Evolutionary conservation across 805 yeast species (phyloP), one percentile per base, ranked within the genome.

Genomic region (Dipodascopsis tothii): DNA sequence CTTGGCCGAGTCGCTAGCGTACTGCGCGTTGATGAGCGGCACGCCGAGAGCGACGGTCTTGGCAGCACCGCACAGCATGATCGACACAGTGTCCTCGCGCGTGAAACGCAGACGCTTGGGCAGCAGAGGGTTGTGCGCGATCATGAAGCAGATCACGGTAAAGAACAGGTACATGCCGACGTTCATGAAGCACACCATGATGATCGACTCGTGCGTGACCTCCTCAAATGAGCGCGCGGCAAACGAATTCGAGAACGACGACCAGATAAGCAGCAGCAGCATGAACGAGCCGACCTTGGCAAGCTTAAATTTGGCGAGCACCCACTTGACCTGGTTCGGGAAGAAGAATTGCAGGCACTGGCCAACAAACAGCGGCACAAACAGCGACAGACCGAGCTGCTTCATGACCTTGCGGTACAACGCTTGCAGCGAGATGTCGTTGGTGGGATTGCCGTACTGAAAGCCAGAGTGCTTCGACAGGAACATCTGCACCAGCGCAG

Each of bases 31-130:
- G n/a, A 82, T 71, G 40, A 86, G 68, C 1, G 94, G 82, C 3
- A 86, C 94, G 30, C 95, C 96, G 40, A 86, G 68, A 0, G 95
- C 95, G 0, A 94, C 95, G 1, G 95, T 86, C 62, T 86, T 87
- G 2, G 96, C 95, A 3, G 94, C 90, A 7, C 94, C 95, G 63
- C 95, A 84, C 46, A 85, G 71, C 81, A 86, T 74, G 40, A 87
- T 73, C 9, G 88, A 72, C 28, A 84, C 84, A 0, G 95, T 76
- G 57, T 87, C 95, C 40, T 68, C 62, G 53, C 80, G 74, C 55
- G 71, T 70, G 62, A 82, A 82, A 62, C 81, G 82, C 56, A 83
- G 84, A 3, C 75, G 41, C 35, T 57, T 57, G 3, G 66, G 55
- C 3, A 84, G 58, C 48, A 72, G 72, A 42, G 62, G 64, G 4